Evolutionary conservation across 768 basidiomycete genomes (phyloP).

Genomic region (Cantharellus anzutake): DNA sequence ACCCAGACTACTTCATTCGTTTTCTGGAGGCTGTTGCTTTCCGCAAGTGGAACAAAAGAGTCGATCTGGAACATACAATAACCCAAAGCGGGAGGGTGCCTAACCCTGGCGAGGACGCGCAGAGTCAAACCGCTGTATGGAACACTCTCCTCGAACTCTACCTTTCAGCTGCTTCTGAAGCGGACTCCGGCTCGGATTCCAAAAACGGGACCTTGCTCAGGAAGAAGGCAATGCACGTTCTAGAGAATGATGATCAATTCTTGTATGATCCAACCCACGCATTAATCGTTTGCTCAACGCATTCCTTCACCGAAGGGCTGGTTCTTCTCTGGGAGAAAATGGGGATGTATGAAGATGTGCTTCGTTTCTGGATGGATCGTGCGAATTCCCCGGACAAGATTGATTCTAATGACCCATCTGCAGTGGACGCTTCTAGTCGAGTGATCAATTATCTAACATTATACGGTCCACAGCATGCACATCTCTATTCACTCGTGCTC

Average conservation of each 20-base stretch:
- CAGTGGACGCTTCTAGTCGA: constrained; percentile 21
- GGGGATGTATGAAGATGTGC: constrained; percentile 90
- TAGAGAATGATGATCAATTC: constrained; percentile 29
- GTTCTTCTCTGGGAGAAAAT: constrained; percentile 83
- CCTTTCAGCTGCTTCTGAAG: constrained; percentile 25
- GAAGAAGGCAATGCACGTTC: constrained; percentile 54
- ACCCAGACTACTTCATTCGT: constrained; percentile 58
- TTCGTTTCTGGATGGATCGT: constrained; percentile 83
- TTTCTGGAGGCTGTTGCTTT: constrained; percentile 79
- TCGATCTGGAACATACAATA: constrained; percentile 19
- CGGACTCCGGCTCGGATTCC: constrained; percentile 8
- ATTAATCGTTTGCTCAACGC: constrained; percentile 81
- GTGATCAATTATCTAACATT: constrained; percentile 54
- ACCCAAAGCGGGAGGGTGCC: background rate
- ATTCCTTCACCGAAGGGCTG: constrained; percentile 63
- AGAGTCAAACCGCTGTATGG: constrained; percentile 77
- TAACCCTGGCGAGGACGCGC: constrained; percentile 22
- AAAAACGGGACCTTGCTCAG: constrained; percentile 17
- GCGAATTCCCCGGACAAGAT: background rate
- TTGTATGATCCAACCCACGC: constrained; percentile 87
- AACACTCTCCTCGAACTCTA: constrained; percentile 92
- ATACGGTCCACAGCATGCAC: constrained; percentile 54
- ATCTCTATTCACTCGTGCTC: constrained; percentile 74
- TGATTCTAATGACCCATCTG: constrained; percentile 9
- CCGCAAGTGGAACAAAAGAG: constrained; percentile 59